These are phyloP conservation scores for Marasmius tenuissimus DNA, from an alignment of 1,284 basidiomycete species.

Conservation along the genomic window DNA sequence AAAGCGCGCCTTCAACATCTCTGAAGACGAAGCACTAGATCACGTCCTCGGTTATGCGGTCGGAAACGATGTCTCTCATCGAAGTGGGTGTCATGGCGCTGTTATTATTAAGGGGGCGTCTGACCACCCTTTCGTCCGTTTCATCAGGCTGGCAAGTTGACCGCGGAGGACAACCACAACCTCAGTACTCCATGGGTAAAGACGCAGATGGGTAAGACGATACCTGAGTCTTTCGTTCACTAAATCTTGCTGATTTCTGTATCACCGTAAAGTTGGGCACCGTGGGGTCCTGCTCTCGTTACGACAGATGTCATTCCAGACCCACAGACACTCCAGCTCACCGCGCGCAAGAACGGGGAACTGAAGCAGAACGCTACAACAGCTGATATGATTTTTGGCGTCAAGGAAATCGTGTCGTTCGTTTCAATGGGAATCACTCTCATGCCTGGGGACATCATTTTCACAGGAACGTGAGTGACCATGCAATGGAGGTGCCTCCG, in stretches of 20 bases:
- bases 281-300: constrained; percentile 47
- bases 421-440: constrained; percentile 61
- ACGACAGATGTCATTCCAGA: constrained; percentile 41
- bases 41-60: constrained; percentile 42
- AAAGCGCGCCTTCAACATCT: constrained; percentile 42
- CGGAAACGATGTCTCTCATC: constrained; percentile 41
- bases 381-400: constrained; percentile 41
- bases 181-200: constrained; percentile 46
- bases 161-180: constrained; percentile 38
- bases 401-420: constrained; percentile 46
- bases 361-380: constrained; percentile 50
- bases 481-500: neutral
- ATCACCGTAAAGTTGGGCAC: constrained; percentile 35
- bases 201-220: constrained; percentile 12
- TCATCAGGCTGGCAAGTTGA: constrained; percentile 40
- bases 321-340: constrained; percentile 44
- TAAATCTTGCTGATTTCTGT: neutral
- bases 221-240: neutral
- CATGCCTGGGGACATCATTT: constrained; percentile 55
- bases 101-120: no score
- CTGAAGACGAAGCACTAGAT: constrained; percentile 41
- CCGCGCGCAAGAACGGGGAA: constrained; percentile 49
- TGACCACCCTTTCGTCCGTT: no score
- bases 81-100: constrained; percentile 17
- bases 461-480: constrained; percentile 48